phyloP scores from a whole-genome alignment of 176 grass and related monocot species.

The Eragrostis curvula region DNA sequence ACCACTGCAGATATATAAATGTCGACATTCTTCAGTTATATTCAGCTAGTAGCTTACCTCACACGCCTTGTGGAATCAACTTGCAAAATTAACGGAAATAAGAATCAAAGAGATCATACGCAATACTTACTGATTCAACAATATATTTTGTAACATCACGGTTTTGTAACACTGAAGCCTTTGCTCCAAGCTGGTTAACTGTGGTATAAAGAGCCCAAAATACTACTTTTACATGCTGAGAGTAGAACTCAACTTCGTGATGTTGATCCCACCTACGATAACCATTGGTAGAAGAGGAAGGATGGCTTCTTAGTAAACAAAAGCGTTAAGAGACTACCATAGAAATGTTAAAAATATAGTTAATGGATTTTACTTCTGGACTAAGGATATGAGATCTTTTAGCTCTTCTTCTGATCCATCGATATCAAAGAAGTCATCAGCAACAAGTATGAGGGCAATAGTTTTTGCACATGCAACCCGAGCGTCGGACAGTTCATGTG shows the following conservation, averaged over 20 bases:
- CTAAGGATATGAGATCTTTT: slow-evolving; percentile 56
- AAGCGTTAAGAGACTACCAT: too few relatives aligned
- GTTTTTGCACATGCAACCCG: slow-evolving; percentile 68
- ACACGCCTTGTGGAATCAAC: too few relatives aligned
- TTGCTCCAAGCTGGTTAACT: slow-evolving; percentile 65
- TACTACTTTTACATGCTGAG: slow-evolving; percentile 68
- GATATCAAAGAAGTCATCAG: slow-evolving; percentile 83
- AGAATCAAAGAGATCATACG: too few relatives aligned
- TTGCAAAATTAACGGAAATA: too few relatives aligned
- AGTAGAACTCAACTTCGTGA: slow-evolving; percentile 49
- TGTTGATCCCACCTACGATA: slow-evolving; percentile 67
- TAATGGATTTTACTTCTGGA: slow-evolving; percentile 49
- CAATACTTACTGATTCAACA: slow-evolving; percentile 54
- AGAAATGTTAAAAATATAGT: not conserved
- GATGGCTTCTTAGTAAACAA: too few relatives aligned
- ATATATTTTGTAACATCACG: slow-evolving; percentile 58
- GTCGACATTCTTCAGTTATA: too few relatives aligned
- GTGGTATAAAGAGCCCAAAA: slow-evolving; percentile 62
- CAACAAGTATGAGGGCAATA: slow-evolving; percentile 49
- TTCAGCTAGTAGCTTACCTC: too few relatives aligned
- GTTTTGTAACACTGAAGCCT: slow-evolving; percentile 60
- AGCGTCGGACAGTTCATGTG: slow-evolving; percentile 60
- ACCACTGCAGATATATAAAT: slow-evolving; percentile 70
- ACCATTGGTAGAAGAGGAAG: too few relatives aligned
- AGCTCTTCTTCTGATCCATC: slow-evolving; percentile 76